Percentiles rank a stretch among this genome's conserved stretches.
Evolutionary conservation across 305 asterid genomes (phyloP).

Genomic region (Fraxinus paxiana): DNA sequence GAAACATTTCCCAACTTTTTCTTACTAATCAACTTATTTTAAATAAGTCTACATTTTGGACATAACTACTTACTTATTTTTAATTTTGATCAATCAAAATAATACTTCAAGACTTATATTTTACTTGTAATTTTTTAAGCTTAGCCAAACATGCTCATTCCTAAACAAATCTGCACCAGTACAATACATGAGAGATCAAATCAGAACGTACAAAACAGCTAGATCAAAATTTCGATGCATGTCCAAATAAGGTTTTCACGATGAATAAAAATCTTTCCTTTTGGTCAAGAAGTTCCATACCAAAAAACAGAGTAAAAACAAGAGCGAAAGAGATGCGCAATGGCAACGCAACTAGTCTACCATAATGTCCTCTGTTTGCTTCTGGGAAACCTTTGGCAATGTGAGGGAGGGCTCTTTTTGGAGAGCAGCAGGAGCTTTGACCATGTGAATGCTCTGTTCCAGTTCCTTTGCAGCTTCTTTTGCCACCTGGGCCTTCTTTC

Average conservation of each 20-base stretch:
- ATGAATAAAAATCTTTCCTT: neutral
- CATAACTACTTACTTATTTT: neutral
- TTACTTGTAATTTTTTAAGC: neutral
- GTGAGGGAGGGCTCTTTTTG: constrained; percentile 42
- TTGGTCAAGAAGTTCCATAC: neutral
- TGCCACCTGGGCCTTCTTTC: constrained; percentile 41
- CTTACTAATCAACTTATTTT: neutral
- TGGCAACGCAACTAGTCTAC: constrained; percentile 39
- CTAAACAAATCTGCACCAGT: neutral
- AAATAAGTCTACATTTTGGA: neutral
- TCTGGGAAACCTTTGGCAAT: constrained; percentile 40
- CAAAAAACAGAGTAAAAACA: neutral
- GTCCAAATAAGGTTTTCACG: neutral
- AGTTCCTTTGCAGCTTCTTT: constrained; percentile 49
- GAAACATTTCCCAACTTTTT: neutral
- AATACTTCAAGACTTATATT: neutral
- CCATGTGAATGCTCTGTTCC: constrained; percentile 48
- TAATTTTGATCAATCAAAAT: neutral
- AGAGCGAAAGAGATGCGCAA: neutral
- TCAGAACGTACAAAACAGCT: neutral
- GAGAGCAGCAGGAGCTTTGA: constrained; percentile 56
- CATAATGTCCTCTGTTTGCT: constrained; percentile 41
- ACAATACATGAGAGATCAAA: neutral
- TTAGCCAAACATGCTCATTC: neutral
- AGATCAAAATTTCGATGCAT: neutral